A percentile compares a stretch with the other conserved stretches of the same genome.
Evolutionary conservation across 2,329 filamentous ascomycete genomes (phyloP).

Genomic region (Monosporascus cannonballus): DNA sequence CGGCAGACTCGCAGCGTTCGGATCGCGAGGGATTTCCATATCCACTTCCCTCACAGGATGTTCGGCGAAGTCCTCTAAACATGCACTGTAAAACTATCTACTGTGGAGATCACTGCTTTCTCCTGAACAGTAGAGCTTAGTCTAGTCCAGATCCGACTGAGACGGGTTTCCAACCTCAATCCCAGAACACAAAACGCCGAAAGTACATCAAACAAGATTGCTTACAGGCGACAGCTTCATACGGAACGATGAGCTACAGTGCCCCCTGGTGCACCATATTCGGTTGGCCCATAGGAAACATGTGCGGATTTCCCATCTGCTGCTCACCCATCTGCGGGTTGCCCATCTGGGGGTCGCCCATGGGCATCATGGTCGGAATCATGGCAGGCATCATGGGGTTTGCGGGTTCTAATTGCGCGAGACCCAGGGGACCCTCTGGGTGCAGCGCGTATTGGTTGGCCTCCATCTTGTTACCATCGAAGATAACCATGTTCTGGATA

Average conservation of each 20-base stretch:
- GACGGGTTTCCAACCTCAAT: too few relatives aligned
- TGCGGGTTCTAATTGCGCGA: constrained; percentile 34
- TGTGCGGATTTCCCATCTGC: constrained; percentile 15
- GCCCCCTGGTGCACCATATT: constrained; percentile 7
- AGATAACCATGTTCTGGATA: constrained; percentile 89
- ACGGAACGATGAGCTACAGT: constrained; percentile 2
- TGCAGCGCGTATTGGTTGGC: constrained; percentile 78
- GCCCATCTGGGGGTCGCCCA: constrained; percentile 2
- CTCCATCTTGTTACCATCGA: constrained; percentile 77
- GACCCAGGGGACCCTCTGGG: constrained; percentile 54
- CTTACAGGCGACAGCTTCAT: background rate
- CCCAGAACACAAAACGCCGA: too few relatives aligned
- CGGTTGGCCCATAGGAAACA: constrained; percentile 13
- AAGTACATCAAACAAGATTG: too few relatives aligned
- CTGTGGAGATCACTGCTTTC: too few relatives aligned
- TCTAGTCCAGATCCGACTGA: too few relatives aligned
- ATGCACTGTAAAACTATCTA: too few relatives aligned
- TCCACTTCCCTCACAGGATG: too few relatives aligned
- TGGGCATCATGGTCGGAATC: constrained; percentile 7
- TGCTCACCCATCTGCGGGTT: background rate
- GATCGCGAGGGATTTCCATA: too few relatives aligned
- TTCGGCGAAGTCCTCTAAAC: too few relatives aligned
- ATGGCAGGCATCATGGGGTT: constrained; percentile 10
- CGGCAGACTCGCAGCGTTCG: too few relatives aligned
- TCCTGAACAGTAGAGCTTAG: too few relatives aligned